Evolutionary conservation across 2,329 filamentous ascomycete genomes (phyloP).

Genomic region (Geosmithia morbida): DNA sequence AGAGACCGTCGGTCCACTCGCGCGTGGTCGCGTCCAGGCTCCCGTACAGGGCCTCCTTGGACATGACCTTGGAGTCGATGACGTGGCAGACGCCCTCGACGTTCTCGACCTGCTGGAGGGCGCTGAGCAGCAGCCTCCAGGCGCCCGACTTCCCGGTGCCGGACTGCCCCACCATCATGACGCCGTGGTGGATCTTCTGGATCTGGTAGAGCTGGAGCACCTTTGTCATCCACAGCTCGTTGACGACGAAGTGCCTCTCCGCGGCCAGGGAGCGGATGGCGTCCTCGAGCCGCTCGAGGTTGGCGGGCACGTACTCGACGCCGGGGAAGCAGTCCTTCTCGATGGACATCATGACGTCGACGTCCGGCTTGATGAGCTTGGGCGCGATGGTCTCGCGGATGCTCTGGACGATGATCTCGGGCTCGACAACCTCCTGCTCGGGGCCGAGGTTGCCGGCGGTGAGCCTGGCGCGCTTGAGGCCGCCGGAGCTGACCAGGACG

Average conservation of each 20-base stretch:
- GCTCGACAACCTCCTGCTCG: slow-evolving; percentile 66
- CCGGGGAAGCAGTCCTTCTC: slow-evolving; percentile 83
- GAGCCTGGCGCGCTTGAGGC: slow-evolving; percentile 76
- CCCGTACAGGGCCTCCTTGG: slow-evolving; percentile 93
- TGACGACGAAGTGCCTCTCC: slow-evolving; percentile 79
- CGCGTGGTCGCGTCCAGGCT: slow-evolving; percentile 91
- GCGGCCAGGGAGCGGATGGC: slow-evolving; percentile 72
- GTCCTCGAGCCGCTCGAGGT: slow-evolving; percentile 62
- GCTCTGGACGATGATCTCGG: slow-evolving; percentile 97
- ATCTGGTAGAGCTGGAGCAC: slow-evolving; percentile 96
- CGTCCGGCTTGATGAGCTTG: slow-evolving; percentile 87
- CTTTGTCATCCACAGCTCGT: slow-evolving; percentile 94
- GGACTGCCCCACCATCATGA: slow-evolving; percentile 99
- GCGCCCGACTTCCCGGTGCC: slow-evolving; percentile 94
- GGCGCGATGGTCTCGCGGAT: slow-evolving; percentile 96
- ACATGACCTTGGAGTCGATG: slow-evolving; percentile 99
- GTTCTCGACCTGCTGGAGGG: slow-evolving; percentile 78
- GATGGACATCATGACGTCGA: slow-evolving; percentile 72
- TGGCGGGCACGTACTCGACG: slow-evolving; percentile 82
- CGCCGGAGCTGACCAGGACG: slow-evolving; percentile 93
- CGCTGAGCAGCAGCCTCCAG: slow-evolving; percentile 85
- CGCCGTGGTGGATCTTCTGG: slow-evolving; percentile 93
- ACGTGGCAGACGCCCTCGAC: slow-evolving; percentile 93
- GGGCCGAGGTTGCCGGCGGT: slow-evolving; percentile 40
- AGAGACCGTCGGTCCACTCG: slow-evolving; percentile 97